Evolutionary conservation across 2,329 filamentous ascomycete genomes (phyloP), one percentile per base, ranked within the genome.

Genomic region (Fusarium lyarnte): DNA sequence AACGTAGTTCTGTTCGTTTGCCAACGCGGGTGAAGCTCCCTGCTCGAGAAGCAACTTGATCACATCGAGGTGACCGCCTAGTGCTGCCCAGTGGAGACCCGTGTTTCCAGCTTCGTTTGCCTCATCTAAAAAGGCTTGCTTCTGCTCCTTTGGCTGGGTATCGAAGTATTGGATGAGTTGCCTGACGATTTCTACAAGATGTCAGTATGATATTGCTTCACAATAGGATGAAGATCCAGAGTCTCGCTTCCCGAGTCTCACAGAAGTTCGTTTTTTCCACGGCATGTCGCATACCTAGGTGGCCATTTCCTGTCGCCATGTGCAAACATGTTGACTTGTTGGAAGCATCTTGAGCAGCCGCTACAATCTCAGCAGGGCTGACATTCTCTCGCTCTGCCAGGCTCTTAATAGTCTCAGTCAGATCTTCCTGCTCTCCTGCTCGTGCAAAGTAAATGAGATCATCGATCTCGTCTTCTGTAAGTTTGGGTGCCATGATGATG

Each of bases 291-390:
- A 29, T 87, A 95, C 94, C 92, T 68, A 89, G 78, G 79, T 97
- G 92, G 3, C 95, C 95, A 80, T 99, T 99, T 31, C 94, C 96
- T 29, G 94, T 91, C 12, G 95, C 94, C 89, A 97, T 98, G 83
- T 99, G 96, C 78, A 98, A 82, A 51, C 92, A 92, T 72, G 94
- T 97, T 63, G 93, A 93, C 72, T 91, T 93, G 74, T 69, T 69
- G 91, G 88, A 45, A 90, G 58, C 87, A 79, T 97, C 94, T 73
- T 90, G 89, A 29, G 93, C 92, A 19, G 89, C 88, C 54, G 87
- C 81, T 51, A 98, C 81, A 66, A 97, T 87, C 63, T 91, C 88
- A n/a, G 88, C 86, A 4, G 87, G 80, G 0, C 88, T 81, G 54
- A 85, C 86, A 64, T 84, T 86, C 79, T 94, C 90, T 63, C 91